Conservation (phyloP, 345 rosid genomes). For the Hypericum androsaemum region DNA sequence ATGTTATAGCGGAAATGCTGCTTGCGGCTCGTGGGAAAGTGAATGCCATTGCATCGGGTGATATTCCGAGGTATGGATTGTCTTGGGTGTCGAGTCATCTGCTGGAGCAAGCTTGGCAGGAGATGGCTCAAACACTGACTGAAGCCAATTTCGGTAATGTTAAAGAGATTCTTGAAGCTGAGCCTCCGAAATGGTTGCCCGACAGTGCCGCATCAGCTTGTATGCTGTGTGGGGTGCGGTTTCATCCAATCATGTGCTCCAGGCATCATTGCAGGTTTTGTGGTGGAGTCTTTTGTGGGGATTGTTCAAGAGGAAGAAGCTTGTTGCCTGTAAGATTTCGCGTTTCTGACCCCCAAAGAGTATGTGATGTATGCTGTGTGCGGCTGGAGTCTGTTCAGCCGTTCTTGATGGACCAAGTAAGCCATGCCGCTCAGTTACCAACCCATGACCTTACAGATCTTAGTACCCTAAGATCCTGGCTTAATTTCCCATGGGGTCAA, state of each 20-base stretch:
- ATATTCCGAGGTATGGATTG: slow-evolving; percentile 37
- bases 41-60: slow-evolving; percentile 53
- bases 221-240: slow-evolving; percentile 75
- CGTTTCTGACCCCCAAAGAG: slow-evolving; percentile 62
- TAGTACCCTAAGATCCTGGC: slow-evolving; percentile 95
- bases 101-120: slow-evolving; percentile 93
- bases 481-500: slow-evolving; percentile 94
- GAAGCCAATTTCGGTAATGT: slow-evolving; percentile 60
- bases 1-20: slow-evolving; percentile 75
- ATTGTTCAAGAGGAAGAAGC: slow-evolving; percentile 86
- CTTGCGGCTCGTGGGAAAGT: slow-evolving; percentile 83
- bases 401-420: slow-evolving; percentile 83
- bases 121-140: slow-evolving; percentile 80
- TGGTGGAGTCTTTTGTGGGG: slow-evolving; percentile 83
- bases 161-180: slow-evolving; percentile 69
- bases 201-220: slow-evolving; percentile 87
- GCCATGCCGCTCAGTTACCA: slow-evolving; percentile 84
- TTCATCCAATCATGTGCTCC: slow-evolving; percentile 90
- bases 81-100: slow-evolving; percentile 56
- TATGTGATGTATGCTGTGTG: slow-evolving; percentile 88
- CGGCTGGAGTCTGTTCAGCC: slow-evolving; percentile 79
- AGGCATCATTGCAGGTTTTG: slow-evolving; percentile 97
- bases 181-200: slow-evolving; percentile 82
- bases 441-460: slow-evolving; percentile 84
- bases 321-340: slow-evolving; percentile 71